Conservation (phyloP, 805 yeast species). For the Candida michaelii region DNA sequence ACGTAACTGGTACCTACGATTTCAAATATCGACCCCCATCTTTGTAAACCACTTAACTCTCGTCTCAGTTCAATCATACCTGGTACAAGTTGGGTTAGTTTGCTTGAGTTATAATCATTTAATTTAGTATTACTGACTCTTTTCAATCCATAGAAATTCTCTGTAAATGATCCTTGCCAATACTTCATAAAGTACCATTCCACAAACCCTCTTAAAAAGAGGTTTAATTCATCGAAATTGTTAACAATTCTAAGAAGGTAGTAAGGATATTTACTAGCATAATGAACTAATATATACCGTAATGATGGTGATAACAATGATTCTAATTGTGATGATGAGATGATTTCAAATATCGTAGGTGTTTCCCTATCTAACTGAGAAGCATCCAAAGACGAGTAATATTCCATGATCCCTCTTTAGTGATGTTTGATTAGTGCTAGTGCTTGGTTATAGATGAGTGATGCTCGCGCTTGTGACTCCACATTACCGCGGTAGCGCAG, state of each 20-base stretch:
- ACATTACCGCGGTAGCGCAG: not conserved
- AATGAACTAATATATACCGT: conserved; percentile 75
- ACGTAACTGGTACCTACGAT: conserved; percentile 68
- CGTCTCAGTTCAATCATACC: conserved; percentile 50
- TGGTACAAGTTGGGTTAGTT: conserved; percentile 37
- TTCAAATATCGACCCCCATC: conserved; percentile 53
- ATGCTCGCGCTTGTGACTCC: not conserved
- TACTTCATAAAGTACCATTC: conserved; percentile 68
- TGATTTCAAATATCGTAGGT: conserved; percentile 87
- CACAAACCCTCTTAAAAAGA: conserved; percentile 56
- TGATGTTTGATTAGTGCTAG: not conserved
- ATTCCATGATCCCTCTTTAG: conserved; percentile 58
- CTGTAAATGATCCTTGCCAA: conserved; percentile 88
- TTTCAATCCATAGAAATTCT: conserved; percentile 88
- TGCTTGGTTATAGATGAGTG: not conserved
- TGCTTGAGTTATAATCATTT: conserved; percentile 29
- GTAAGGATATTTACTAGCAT: conserved; percentile 76
- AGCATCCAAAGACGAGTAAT: conserved; percentile 76
- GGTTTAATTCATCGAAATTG: conserved; percentile 74
- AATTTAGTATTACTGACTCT: conserved; percentile 47
- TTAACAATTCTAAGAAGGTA: conserved; percentile 60
- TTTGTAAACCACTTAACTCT: conserved; percentile 54
- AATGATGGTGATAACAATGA: conserved; percentile 77
- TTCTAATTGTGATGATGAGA: conserved; percentile 79
- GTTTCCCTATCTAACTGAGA: conserved; percentile 68